Evolutionary conservation across 495 filamentous ascomycete genomes (phyloP), one percentile per base, ranked within the genome.

Genomic region (Penicillium waksmanii): DNA sequence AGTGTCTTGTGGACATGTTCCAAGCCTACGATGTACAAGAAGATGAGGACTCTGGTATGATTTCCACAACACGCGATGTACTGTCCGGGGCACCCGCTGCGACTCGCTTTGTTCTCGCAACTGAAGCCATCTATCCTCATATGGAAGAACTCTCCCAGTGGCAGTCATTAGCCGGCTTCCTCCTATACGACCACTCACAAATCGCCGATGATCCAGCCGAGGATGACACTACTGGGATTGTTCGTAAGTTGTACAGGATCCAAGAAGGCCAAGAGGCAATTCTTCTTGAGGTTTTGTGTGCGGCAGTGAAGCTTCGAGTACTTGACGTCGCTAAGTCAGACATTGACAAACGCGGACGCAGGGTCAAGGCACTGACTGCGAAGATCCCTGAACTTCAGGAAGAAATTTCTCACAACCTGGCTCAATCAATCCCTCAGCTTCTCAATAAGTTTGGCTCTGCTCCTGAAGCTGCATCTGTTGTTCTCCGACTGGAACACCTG

Each of bases 371-470:
- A 27, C 70, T 82, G 43, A 82, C 79, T 15, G 80, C 85, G 33
- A 88, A 90, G 49, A 80, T 82, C 6, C 72, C 73, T 0, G 87
- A 91, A 46, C 80, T 84, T 9, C 87, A 87, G 59, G 92, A 93
- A 67, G 85, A 89, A 52, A 83, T 89, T 12, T 90, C 90, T 1
- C 80, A 89, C 35, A 83, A 85, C 53, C 80, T 98, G 38, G 89
- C 92, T 17, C 77, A 80, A 49, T 80, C 90, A 15, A 93, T 97
- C 48, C 96, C 95, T 1, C 87, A 84, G 38, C 83, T 98, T 2
- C 74, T 98, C 49, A 95, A 90, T 64, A 98, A 96, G 66, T 98
- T 90, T 61, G 96, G 95, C 3, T 89, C 92, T 7, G 83, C 89
- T n/a, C 89, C 96, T 9, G 85, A 88, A 64, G 90, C 93, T 12